Evolutionary conservation across 73 alveolate genomes (phyloP).

Genomic region (Paramecium biaurelia): DNA sequence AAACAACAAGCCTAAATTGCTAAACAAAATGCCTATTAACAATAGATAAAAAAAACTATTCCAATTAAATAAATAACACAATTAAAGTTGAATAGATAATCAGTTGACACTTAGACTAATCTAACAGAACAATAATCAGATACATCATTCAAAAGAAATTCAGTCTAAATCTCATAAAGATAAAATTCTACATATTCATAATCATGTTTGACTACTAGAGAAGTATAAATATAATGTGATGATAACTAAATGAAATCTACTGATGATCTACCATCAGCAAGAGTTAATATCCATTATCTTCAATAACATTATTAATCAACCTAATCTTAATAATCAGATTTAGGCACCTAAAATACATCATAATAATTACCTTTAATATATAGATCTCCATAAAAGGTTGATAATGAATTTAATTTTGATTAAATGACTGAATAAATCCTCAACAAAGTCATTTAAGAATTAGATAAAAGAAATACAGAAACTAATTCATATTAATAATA

Average conservation of each 20-base stretch:
- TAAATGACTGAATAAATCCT: not conserved
- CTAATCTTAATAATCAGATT: not conserved
- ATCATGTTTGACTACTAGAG: not conserved
- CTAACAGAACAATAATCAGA: not conserved
- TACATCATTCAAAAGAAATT: not conserved
- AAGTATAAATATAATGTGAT: not conserved
- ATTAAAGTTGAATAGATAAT: not conserved
- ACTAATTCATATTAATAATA: not conserved
- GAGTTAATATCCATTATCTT: not conserved
- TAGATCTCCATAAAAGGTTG: not conserved
- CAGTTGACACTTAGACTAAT: not conserved
- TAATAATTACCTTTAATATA: not conserved
- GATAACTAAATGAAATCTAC: not conserved
- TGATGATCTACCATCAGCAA: not conserved
- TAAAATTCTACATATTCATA: not conserved
- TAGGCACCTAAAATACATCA: not conserved
- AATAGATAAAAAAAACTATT: not conserved
- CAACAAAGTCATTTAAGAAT: not conserved
- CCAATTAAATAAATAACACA: not conserved
- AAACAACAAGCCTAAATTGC: not conserved
- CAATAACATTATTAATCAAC: not conserved
- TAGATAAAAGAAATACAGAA: conserved; percentile 18
- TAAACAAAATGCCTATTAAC: not conserved
- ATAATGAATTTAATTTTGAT: not conserved
- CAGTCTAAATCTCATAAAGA: not conserved